Conservation (phyloP, 495 filamentous ascomycete species). For the Neurospora sp. region DNA sequence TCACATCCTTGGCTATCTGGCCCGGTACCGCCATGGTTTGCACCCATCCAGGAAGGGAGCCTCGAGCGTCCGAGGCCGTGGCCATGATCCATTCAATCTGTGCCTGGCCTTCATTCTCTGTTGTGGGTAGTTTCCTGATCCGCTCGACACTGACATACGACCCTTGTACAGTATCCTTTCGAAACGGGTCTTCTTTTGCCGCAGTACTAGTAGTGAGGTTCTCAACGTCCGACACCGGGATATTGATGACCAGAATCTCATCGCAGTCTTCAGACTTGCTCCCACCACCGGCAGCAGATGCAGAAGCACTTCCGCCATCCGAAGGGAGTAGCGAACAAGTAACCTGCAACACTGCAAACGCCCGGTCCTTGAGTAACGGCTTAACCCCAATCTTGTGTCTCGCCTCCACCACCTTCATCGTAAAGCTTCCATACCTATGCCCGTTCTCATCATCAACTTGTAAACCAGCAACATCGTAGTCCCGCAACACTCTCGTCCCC, state of each 20-base stretch:
- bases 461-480: slow-evolving; percentile 22
- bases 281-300: background rate
- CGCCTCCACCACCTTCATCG: slow-evolving; percentile 40
- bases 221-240: slow-evolving; percentile 36
- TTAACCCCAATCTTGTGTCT: slow-evolving; percentile 36
- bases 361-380: slow-evolving; percentile 41
- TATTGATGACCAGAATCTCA: slow-evolving; percentile 45
- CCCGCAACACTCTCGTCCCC: slow-evolving; percentile 46
- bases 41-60: slow-evolving; percentile 55
- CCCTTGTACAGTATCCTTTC: slow-evolving; percentile 35
- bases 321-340: slow-evolving; percentile 10
- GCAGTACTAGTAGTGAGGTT: slow-evolving; percentile 14
- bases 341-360: slow-evolving; percentile 44
- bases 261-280: slow-evolving; percentile 8
- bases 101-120: slow-evolving; percentile 1
- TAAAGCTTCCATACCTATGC: slow-evolving; percentile 38
- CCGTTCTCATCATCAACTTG: slow-evolving; percentile 16
- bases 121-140: slow-evolving; percentile 25
- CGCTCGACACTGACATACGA: slow-evolving; percentile 54
- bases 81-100: slow-evolving; percentile 58
- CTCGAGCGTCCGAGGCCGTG: slow-evolving; percentile 58
- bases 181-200: slow-evolving; percentile 4
- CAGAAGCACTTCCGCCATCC: background rate
- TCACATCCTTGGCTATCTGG: slow-evolving; percentile 62
- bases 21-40: slow-evolving; percentile 56